Evolutionary conservation across 805 yeast genomes (phyloP), one percentile per base, ranked within the genome.

Genomic region (Zygosaccharomyces bisporus): DNA sequence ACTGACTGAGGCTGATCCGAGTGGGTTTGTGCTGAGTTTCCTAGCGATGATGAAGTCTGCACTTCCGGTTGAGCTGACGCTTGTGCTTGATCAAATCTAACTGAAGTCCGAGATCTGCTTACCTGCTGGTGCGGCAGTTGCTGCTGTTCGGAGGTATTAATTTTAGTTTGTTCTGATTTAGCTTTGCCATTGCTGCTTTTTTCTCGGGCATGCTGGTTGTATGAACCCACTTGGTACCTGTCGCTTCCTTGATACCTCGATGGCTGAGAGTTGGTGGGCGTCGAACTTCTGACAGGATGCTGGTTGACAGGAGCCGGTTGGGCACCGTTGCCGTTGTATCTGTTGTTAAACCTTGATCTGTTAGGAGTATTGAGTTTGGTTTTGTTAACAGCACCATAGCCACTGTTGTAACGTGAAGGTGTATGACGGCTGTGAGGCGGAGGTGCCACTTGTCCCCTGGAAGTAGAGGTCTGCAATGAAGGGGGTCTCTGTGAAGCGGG

Each of bases 191-290:
- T 33, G 25, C 13, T 34, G 14, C 16, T 34, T 24, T 18, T 33
- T 24, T 35, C 41, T 10, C 44, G 44, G 20, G 13, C n/a, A 21
- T 34, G 39, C 16, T 32, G 35, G 9, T 39, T 32, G 24, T 44
- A 20, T 16, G 46, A 19, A 14, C 16, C 39, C 8, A 32, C 19
- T 9, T 40, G 27, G 19, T 39, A 41, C 6, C 24, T 34, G 20
- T 44, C 47, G 19, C 34, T 25, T 6, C 38, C 37, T 9, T 43
- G 46, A 36, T 44, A 47, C 16, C 51, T 44, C 12, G 51, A 47
- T 3, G 45, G 34, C 27, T 40, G 47, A 2, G 48, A 39, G 12
- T 44, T 41, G 4, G 47, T 16, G 12, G 51, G 39, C 5, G 38
- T n/a, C 20, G 42, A 23, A 13, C 37, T 17, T 14, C 41, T 8